phyloP scores from a whole-genome alignment of 441 rosid species.

The Gossypium laxum region DNA sequence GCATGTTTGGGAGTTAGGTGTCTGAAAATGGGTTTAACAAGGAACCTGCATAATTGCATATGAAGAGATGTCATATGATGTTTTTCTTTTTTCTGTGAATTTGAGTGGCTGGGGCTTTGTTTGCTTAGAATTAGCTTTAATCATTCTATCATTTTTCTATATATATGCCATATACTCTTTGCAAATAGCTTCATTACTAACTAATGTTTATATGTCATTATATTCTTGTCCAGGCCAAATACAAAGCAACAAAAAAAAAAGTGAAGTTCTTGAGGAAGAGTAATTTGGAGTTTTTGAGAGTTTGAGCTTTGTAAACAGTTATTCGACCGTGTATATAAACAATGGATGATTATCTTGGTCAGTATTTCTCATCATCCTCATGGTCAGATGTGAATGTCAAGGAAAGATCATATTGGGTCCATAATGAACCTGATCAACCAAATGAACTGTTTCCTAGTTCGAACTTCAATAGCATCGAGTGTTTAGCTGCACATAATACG shows the following conservation, averaged over 20 bases:
- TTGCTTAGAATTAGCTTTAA: neutral
- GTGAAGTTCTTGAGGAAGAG: neutral
- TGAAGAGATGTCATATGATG: neutral
- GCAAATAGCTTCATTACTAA: neutral
- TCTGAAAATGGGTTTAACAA: neutral
- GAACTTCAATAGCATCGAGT: slow-evolving; percentile 15
- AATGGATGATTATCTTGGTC: slow-evolving; percentile 39
- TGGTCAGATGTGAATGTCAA: slow-evolving; percentile 24
- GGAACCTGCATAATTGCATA: neutral
- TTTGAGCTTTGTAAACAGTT: neutral
- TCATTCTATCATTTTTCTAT: neutral
- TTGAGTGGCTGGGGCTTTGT: neutral
- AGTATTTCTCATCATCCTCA: slow-evolving; percentile 25
- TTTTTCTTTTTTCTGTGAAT: neutral
- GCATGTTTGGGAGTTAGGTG: neutral
- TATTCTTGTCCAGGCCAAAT: neutral
- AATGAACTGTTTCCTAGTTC: slow-evolving; percentile 16
- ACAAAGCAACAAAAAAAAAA: neutral
- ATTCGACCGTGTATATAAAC: neutral
- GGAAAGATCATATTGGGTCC: slow-evolving; percentile 27
- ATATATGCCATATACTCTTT: neutral
- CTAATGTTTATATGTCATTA: neutral
- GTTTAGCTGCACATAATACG: slow-evolving; percentile 19
- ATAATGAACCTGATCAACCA: slow-evolving; percentile 20
- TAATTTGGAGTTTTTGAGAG: neutral